Evolutionary conservation across 2,329 filamentous ascomycete genomes (phyloP).

Genomic region (Aspergillus ibericus): DNA sequence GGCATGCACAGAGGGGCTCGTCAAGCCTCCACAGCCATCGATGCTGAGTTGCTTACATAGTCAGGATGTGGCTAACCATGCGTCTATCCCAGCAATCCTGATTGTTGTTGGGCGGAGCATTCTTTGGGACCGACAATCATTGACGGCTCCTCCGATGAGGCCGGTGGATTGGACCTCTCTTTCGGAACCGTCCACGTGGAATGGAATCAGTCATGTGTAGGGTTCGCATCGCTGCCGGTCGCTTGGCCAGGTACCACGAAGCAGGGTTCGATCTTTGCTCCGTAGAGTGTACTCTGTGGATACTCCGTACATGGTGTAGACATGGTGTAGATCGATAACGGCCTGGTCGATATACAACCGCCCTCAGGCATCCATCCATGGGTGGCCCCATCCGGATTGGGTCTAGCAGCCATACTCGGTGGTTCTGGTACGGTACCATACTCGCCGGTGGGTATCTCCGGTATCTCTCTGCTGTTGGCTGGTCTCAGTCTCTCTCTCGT

Average conservation of each 20-base stretch:
- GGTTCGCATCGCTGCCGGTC: not conserved
- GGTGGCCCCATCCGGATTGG: too few relatives aligned
- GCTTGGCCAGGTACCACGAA: too few relatives aligned
- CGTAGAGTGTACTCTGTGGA: too few relatives aligned
- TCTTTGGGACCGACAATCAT: not conserved
- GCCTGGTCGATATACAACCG: too few relatives aligned
- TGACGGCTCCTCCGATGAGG: not conserved
- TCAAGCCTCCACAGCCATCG: not conserved
- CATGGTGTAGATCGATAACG: too few relatives aligned
- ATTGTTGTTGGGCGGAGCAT: not conserved
- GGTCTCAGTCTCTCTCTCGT: too few relatives aligned
- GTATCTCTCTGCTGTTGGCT: not conserved
- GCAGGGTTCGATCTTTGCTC: too few relatives aligned
- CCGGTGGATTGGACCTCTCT: not conserved
- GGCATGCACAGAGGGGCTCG: not conserved
- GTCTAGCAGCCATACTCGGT: too few relatives aligned
- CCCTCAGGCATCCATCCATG: too few relatives aligned
- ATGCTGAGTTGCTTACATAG: too few relatives aligned
- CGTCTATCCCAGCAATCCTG: not conserved
- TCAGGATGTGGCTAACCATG: not conserved
- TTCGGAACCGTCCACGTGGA: not conserved
- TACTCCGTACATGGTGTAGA: too few relatives aligned
- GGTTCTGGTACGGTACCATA: too few relatives aligned
- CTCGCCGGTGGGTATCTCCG: not conserved
- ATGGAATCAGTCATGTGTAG: not conserved